Evolutionary conservation across 225 moss, liverwort and hornwort species (phyloP), one percentile per base, ranked within the genome.

Genomic region (Ulota crispa): DNA sequence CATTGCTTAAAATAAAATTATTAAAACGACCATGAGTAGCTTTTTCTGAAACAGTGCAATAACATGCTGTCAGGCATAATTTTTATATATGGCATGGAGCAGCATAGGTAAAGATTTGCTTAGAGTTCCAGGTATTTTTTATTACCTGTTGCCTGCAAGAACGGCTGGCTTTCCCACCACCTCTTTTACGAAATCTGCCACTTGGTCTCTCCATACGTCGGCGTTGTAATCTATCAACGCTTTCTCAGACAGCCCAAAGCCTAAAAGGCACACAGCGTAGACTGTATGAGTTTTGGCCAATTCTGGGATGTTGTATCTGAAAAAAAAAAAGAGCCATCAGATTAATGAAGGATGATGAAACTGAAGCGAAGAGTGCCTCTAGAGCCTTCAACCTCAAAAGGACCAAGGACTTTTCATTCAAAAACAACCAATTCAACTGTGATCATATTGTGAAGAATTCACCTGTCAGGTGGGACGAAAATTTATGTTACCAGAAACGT

Each of bases 191-290:
- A 94, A 95, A 72, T 95, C 95, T 15, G 88, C 91, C 53, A 95
- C 92, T 86, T 95, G 95, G 74, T 94, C 95, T 81, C 82, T 86
- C 94, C 94, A 95, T 8, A 95, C 78, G 4, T 84, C 78, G 31
- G 88, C 85, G 62, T 64, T 87, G 82, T 95, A 95, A 47, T 94
- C 85, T 39, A 90, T 89, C 23, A 95, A 66, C 12, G 95, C 95
- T 84, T 95, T 95, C 64, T 95, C 95, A 3, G 90, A 92, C 87
- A 92, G 87, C 31, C 94, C 95, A 78, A 95, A 95, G n/a, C 95
- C 95, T 61, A 95, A 66, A 28, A 95, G 86, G 81, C 94, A 94
- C 89, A 95, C 89, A 5, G 95, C 94, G 27, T 90, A 95, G 34
- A 95, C 95, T 50, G 89, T 92, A 67, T 91, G 91, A 18, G 90